Evolutionary conservation across 768 basidiomycete genomes (phyloP).

Genomic region (Phlebiopsis gigantea): DNA sequence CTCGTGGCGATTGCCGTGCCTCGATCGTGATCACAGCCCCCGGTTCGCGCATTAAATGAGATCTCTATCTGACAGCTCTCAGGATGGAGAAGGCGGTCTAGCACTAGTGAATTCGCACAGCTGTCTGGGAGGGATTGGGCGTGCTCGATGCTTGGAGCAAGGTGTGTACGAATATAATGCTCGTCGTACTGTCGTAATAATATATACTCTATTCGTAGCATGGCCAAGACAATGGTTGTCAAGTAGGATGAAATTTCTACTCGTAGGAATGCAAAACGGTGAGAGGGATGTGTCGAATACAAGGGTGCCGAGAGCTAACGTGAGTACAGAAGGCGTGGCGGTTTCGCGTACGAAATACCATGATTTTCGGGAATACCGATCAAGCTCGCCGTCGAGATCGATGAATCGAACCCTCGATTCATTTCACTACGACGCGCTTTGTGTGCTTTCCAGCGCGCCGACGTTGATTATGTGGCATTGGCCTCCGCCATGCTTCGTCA

Average conservation of each 20-base stretch:
- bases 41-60: not conserved
- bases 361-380: not conserved
- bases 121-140: not conserved
- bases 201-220: not conserved
- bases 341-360: not conserved
- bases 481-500: conserved; percentile 68
- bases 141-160: too few species aligned
- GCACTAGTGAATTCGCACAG: not conserved
- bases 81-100: not conserved
- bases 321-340: not conserved
- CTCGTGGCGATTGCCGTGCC: conserved; percentile 4
- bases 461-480: conserved; percentile 70
- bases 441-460: conserved; percentile 80
- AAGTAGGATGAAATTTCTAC: not conserved
- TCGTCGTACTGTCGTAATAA: not conserved
- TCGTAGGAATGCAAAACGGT: not conserved
- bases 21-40: conserved; percentile 7
- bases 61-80: not conserved
- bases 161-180: not conserved
- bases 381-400: not conserved
- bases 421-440: conserved; percentile 51
- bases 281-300: not conserved
- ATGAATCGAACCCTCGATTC: not conserved
- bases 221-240: not conserved
- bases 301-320: not conserved